Conservation (phyloP, 495 filamentous ascomycete species). For the Neurospora sp. region DNA sequence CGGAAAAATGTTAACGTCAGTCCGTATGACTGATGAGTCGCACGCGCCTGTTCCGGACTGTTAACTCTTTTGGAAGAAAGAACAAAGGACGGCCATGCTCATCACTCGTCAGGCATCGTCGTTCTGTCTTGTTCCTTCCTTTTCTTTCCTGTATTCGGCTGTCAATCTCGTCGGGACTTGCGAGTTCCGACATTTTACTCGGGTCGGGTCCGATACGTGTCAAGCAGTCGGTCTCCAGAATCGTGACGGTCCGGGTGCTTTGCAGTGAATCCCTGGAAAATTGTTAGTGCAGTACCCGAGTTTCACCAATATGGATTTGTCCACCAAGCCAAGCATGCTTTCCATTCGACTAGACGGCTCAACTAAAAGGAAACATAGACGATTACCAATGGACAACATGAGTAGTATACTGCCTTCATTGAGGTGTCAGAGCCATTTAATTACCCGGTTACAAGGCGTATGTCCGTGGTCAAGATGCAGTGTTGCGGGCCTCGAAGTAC, state of each 20-base stretch:
- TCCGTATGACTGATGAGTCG: background rate
- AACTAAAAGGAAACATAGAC: background rate
- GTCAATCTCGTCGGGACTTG: background rate
- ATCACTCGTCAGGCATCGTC: background rate
- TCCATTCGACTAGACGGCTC: background rate
- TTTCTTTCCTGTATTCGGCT: background rate
- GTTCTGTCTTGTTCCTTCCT: background rate
- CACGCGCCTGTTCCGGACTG: background rate
- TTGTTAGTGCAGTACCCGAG: background rate
- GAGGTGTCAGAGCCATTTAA: background rate
- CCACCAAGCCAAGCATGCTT: background rate
- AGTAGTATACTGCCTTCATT: background rate
- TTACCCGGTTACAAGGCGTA: background rate
- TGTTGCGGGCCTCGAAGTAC: background rate
- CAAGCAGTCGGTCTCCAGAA: background rate
- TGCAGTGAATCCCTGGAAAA: background rate
- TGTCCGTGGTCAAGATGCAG: background rate
- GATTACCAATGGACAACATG: too few relatives aligned
- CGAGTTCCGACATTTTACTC: background rate
- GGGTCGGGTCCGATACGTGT: background rate
- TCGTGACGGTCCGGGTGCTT: background rate
- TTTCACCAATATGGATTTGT: background rate
- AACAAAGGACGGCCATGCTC: background rate
- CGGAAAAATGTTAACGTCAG: background rate
- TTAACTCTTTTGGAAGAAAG: background rate